These are phyloP conservation scores for Chalciporus sphaerocephalus DNA, from an alignment of 768 basidiomycete genomes.

Conservation along the genomic window DNA sequence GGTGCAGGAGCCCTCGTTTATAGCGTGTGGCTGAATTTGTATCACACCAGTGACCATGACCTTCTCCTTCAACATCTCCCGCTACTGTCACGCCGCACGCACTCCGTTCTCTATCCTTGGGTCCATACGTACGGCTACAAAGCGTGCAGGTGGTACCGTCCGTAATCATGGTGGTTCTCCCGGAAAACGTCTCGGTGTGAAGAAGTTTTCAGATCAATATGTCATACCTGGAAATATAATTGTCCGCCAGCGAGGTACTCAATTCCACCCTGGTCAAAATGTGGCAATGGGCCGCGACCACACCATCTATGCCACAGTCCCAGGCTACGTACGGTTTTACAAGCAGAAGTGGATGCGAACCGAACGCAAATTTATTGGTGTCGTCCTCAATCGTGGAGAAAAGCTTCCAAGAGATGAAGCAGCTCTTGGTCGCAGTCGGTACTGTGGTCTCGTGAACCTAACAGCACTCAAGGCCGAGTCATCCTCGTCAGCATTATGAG, in stretches of 20 bases:
- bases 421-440: slow-evolving; percentile 72
- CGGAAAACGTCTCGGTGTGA: slow-evolving; percentile 90
- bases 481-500: slow-evolving; percentile 8
- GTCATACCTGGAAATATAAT: slow-evolving; percentile 96
- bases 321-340: slow-evolving; percentile 95
- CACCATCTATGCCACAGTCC: slow-evolving; percentile 85
- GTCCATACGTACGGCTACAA: slow-evolving; percentile 89
- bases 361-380: slow-evolving; percentile 76
- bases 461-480: slow-evolving; percentile 31
- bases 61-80: slow-evolving; percentile 39
- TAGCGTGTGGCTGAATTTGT: slow-evolving; percentile 15
- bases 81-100: slow-evolving; percentile 33
- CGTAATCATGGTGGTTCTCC: slow-evolving; percentile 91
- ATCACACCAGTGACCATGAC: too few relatives aligned
- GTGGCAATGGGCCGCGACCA: slow-evolving; percentile 92
- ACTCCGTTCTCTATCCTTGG: slow-evolving; percentile 53
- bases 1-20: slow-evolving; percentile 2
- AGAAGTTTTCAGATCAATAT: slow-evolving; percentile 96
- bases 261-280: slow-evolving; percentile 92
- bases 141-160: slow-evolving; percentile 91
- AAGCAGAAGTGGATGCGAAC: slow-evolving; percentile 69
- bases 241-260: slow-evolving; percentile 87
- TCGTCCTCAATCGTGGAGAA: slow-evolving; percentile 80
- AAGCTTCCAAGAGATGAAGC: slow-evolving; percentile 80
- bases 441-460: slow-evolving; percentile 74